Evolutionary conservation across 371 early-diverging fungal genomes (phyloP).

Genomic region (Coemansia sp.): DNA sequence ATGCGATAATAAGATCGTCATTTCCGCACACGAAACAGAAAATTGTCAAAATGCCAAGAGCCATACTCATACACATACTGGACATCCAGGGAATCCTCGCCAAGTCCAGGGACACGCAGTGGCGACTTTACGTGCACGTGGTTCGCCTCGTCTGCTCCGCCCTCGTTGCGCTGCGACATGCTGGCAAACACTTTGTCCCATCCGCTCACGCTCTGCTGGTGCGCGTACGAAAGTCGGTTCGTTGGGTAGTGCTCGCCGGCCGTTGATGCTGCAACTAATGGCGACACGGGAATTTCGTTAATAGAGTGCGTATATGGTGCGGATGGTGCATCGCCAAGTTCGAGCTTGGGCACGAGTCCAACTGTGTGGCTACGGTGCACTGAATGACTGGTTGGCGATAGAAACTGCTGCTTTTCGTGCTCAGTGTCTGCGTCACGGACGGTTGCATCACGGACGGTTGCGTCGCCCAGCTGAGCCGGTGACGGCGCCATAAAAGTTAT

Average conservation of each 20-base stretch:
- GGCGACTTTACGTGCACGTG: background rate
- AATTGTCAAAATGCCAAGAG: background rate
- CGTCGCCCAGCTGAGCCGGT: background rate
- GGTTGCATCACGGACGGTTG: background rate
- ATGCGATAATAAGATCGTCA: background rate
- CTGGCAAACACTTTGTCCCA: slow-evolving; percentile 41
- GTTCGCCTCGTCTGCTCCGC: slow-evolving; percentile 14
- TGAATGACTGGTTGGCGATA: background rate
- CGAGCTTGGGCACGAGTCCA: background rate
- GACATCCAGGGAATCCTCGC: slow-evolving; percentile 44
- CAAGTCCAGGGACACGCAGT: slow-evolving; percentile 33
- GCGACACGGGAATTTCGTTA: slow-evolving; percentile 20
- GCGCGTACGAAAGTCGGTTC: slow-evolving; percentile 42
- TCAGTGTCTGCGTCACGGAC: background rate
- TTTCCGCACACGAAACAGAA: background rate
- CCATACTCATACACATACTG: slow-evolving; percentile 51
- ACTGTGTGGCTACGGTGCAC: slow-evolving; percentile 10
- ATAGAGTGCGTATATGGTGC: background rate
- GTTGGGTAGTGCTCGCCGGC: slow-evolving; percentile 27
- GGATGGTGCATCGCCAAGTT: background rate
- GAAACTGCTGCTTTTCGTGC: background rate
- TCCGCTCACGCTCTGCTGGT: slow-evolving; percentile 41
- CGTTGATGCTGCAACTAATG: slow-evolving; percentile 28
- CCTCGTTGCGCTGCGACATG: slow-evolving; percentile 38
- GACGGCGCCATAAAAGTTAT: background rate